Conservation (phyloP, 176 grass and related monocot species). For the Chrysopogon serrulatus region DNA sequence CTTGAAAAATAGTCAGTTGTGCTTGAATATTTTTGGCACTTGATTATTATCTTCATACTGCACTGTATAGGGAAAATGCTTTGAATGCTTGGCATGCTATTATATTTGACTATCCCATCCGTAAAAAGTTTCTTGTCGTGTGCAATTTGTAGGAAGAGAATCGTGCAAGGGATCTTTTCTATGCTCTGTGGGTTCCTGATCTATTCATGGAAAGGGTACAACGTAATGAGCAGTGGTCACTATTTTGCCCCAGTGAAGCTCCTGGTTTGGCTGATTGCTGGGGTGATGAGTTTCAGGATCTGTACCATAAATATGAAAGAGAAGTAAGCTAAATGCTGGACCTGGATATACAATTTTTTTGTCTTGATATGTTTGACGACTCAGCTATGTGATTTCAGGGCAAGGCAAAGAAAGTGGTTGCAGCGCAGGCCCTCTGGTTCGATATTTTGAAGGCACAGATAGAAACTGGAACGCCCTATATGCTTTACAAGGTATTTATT, state of each 20-base stretch:
- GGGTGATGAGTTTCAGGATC: conserved; percentile 71
- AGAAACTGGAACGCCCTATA: conserved; percentile 98
- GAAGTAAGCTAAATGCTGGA: conserved; percentile 35
- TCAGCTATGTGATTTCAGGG: conserved; percentile 44
- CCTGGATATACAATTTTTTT: conserved; percentile 7
- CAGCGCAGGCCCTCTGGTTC: conserved; percentile 93
- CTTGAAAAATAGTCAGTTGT: background rate
- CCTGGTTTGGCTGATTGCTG: conserved; percentile 85
- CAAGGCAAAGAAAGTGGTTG: conserved; percentile 86
- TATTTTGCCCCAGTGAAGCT: conserved; percentile 97
- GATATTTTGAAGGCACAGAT: conserved; percentile 98
- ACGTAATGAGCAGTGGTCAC: conserved; percentile 63
- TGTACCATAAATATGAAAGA: conserved; percentile 76
- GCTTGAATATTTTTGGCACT: conserved; percentile 2
- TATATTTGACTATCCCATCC: background rate
- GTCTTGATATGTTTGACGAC: background rate
- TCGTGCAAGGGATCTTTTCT: conserved; percentile 89
- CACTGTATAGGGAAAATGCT: background rate
- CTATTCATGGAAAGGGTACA: conserved; percentile 92
- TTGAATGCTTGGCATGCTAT: background rate
- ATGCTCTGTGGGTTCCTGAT: conserved; percentile 90
- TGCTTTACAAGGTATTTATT: conserved; percentile 89
- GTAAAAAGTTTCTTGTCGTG: background rate
- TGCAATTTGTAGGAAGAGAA: conserved; percentile 68
- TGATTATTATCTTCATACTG: background rate